These are phyloP conservation scores for Colletotrichum noveboracense DNA, from an alignment of 2,329 filamentous ascomycete species.

Conservation along the genomic window DNA sequence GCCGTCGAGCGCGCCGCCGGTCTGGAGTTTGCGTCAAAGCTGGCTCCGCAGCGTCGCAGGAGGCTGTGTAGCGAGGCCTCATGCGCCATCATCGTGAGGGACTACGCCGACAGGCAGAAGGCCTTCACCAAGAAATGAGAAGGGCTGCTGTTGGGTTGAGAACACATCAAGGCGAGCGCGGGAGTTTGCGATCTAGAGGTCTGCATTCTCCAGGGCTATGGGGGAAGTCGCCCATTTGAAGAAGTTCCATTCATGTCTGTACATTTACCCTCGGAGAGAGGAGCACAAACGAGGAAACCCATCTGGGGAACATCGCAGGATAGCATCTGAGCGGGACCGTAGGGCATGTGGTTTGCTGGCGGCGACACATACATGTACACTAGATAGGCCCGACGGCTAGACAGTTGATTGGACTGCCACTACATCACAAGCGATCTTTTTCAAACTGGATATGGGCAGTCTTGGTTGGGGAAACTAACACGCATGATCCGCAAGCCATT, in stretches of 20 bases:
- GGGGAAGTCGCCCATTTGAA: not conserved
- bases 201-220: not conserved
- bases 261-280: slow-evolving; percentile 2
- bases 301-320: not conserved
- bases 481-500: not conserved
- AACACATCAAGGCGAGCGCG: not conserved
- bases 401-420: not conserved
- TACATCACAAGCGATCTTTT: not conserved
- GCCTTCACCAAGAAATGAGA: slow-evolving; percentile 50
- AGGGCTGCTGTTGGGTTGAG: not conserved
- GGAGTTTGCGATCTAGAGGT: not conserved
- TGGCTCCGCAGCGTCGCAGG: slow-evolving; percentile 76
- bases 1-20: slow-evolving; percentile 91
- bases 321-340: slow-evolving; percentile 2
- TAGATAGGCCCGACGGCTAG: slow-evolving; percentile 2
- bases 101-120: slow-evolving; percentile 72
- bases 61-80: slow-evolving; percentile 85
- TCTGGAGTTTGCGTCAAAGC: slow-evolving; percentile 84
- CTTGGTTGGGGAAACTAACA: not conserved
- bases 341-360: not conserved
- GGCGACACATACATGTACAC: slow-evolving; percentile 21
- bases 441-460: not conserved
- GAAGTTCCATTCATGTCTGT: slow-evolving; percentile 14
- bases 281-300: not conserved
- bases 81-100: slow-evolving; percentile 83